These are phyloP conservation scores for Eimeria mitis DNA, from an alignment of 169 alveolate species.

Conservation along the genomic window DNA sequence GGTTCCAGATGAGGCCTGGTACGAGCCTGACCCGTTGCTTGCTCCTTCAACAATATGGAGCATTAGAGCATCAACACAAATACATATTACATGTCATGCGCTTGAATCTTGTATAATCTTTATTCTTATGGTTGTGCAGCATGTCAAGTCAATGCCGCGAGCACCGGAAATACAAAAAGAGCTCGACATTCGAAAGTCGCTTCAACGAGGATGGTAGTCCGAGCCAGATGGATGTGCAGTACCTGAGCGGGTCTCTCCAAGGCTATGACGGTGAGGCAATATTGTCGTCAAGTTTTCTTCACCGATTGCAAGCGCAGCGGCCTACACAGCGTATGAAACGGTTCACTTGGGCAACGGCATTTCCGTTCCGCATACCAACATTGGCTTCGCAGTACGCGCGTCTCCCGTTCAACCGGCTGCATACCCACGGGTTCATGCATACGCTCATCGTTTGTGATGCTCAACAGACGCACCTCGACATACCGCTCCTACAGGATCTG, in stretches of 20 bases:
- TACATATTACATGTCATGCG: not conserved
- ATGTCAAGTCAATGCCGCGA: slow-evolving; percentile 64
- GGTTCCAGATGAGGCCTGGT: slow-evolving; percentile 85
- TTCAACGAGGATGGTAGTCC: slow-evolving; percentile 60
- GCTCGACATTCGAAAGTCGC: slow-evolving; percentile 71
- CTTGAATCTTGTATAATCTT: not conserved
- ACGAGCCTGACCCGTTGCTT: not conserved
- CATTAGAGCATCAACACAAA: not conserved
- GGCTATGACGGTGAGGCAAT: slow-evolving; percentile 77
- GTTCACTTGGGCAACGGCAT: slow-evolving; percentile 80
- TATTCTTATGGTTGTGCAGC: not conserved
- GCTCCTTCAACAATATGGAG: not conserved
- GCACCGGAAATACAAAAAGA: slow-evolving; percentile 74
- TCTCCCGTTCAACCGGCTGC: not conserved
- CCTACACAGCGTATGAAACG: slow-evolving; percentile 53
- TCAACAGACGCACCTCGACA: slow-evolving; percentile 78
- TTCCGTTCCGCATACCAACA: slow-evolving; percentile 79
- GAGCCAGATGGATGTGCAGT: slow-evolving; percentile 78
- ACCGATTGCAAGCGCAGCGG: slow-evolving; percentile 1
- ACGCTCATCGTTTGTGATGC: not conserved
- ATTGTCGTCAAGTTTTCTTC: not conserved
- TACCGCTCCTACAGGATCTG: slow-evolving; percentile 80
- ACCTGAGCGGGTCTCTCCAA: slow-evolving; percentile 82
- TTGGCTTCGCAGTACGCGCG: slow-evolving; percentile 81
- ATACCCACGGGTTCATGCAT: not conserved